Conservation (phyloP, 108 stramenopile species). For the Nitzschia sp. region DNA sequence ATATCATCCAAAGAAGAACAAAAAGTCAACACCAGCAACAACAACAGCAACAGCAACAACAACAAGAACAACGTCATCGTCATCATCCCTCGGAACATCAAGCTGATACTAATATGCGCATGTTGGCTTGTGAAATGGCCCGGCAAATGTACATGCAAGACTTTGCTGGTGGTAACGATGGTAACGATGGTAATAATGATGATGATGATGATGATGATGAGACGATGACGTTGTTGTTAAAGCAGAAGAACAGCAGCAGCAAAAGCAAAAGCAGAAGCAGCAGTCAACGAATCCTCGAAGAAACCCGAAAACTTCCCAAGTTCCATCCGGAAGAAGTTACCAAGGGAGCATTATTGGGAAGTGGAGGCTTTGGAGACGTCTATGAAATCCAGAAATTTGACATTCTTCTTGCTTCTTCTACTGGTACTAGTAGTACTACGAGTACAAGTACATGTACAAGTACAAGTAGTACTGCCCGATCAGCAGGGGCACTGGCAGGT, state of each 20-base stretch:
- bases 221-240: no score
- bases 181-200: no score
- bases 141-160: background rate
- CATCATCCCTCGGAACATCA: no score
- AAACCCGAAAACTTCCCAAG: conserved; percentile 7
- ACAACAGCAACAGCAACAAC: background rate
- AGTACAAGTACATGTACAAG: background rate
- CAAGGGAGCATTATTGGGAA: conserved; percentile 4
- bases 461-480: background rate
- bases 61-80: background rate
- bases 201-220: no score
- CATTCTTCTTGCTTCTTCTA: background rate
- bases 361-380: conserved; percentile 15
- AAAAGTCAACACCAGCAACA: no score
- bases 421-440: background rate
- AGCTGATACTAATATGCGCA: no score
- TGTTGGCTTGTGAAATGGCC: background rate
- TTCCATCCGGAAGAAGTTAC: conserved; percentile 8
- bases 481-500: background rate
- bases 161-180: background rate
- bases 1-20: no score
- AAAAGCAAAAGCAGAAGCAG: no score
- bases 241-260: no score
- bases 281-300: background rate
- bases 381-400: background rate